A percentile compares a stretch with the other conserved stretches of the same genome.
phyloP scores from a whole-genome alignment of 257 asterid species.

The Lycium barbarum region DNA sequence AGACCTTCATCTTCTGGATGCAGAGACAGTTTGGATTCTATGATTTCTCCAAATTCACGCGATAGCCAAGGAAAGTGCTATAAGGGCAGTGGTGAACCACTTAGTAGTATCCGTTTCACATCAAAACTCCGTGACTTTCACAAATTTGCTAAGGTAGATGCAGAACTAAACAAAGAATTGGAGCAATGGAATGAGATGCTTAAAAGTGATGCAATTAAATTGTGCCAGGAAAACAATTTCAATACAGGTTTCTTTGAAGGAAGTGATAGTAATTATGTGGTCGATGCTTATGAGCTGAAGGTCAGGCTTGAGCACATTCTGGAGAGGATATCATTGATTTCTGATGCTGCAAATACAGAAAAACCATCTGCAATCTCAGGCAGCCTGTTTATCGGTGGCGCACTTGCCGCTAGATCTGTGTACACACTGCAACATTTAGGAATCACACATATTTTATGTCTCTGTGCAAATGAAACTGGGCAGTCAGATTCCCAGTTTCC shows the following conservation, averaged over 20 bases:
- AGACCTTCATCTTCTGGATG: slow-evolving; percentile 63
- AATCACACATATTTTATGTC: slow-evolving; percentile 86
- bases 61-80: slow-evolving; percentile 71
- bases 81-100: slow-evolving; percentile 71
- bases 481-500: slow-evolving; percentile 97
- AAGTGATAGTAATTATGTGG: slow-evolving; percentile 78
- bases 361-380: slow-evolving; percentile 72
- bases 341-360: slow-evolving; percentile 96
- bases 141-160: slow-evolving; percentile 88
- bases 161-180: slow-evolving; percentile 80
- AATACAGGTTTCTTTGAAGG: slow-evolving; percentile 94
- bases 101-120: slow-evolving; percentile 84
- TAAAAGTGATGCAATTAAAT: slow-evolving; percentile 74
- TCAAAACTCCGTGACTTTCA: slow-evolving; percentile 94
- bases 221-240: slow-evolving; percentile 93
- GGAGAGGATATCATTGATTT: slow-evolving; percentile 83
- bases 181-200: slow-evolving; percentile 97
- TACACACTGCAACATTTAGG: slow-evolving; percentile 88
- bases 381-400: slow-evolving; percentile 84
- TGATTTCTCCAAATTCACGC: slow-evolving; percentile 71
- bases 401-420: slow-evolving; percentile 95
- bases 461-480: slow-evolving; percentile 96
- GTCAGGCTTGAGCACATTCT: slow-evolving; percentile 98
- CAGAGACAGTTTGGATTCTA: slow-evolving; percentile 67
- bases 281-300: slow-evolving; percentile 98